Evolutionary conservation across 345 rosid genomes (phyloP).

Genomic region (Odontarrhena argentea): DNA sequence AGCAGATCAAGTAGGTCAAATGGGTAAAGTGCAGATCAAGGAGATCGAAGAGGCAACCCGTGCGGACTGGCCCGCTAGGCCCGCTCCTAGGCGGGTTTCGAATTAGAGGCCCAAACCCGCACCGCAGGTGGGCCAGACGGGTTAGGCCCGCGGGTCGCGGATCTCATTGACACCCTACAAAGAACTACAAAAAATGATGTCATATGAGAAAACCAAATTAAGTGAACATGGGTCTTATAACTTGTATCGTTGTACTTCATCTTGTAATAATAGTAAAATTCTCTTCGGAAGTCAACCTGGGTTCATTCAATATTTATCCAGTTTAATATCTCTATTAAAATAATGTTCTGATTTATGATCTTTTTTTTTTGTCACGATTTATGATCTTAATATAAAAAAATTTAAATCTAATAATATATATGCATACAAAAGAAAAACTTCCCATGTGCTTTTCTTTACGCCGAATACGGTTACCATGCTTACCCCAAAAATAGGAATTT

Average conservation of each 20-base stretch:
- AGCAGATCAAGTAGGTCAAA: no score
- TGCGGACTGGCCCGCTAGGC: no score
- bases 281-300: constrained; percentile 24
- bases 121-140: no score
- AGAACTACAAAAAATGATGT: constrained; percentile 12
- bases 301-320: constrained; percentile 28
- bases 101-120: no score
- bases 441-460: constrained; percentile 30
- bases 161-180: no score
- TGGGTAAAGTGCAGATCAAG: no score
- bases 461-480: no score
- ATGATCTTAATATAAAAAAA: not conserved
- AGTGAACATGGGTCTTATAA: constrained; percentile 13
- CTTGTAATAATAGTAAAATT: not conserved
- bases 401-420: not conserved
- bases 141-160: no score
- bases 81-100: no score
- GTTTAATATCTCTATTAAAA: not conserved
- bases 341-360: not conserved
- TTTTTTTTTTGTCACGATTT: no score
- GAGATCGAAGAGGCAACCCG: no score
- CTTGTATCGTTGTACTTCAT: constrained; percentile 27
- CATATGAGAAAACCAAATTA: not conserved
- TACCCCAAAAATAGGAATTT: no score
- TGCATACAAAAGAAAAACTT: constrained; percentile 10